These are phyloP conservation scores for Scedosporium boydii DNA, from an alignment of 2,329 filamentous ascomycete genomes.

Conservation along the genomic window DNA sequence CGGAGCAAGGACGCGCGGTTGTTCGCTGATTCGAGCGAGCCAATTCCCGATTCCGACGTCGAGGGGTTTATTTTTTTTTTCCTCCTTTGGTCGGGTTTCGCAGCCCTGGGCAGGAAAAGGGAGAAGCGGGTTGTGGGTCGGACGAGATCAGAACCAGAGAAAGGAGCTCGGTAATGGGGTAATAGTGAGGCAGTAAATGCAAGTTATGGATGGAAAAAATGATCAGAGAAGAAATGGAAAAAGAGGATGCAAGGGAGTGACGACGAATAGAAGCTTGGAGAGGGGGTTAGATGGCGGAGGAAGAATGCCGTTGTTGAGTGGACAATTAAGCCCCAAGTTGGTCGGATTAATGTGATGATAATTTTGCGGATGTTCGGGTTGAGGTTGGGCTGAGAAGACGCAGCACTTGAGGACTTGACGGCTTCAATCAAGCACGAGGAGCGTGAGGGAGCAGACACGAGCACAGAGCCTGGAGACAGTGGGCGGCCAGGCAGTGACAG, in stretches of 20 bases:
- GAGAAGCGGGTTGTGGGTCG: neutral
- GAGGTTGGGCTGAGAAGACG: neutral
- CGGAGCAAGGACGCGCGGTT: neutral
- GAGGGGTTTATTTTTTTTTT: neutral
- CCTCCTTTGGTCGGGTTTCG: neutral
- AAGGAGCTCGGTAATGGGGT: neutral
- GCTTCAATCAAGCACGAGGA: too few relatives aligned
- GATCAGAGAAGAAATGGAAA: neutral
- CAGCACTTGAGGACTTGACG: neutral
- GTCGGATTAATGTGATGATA: neutral
- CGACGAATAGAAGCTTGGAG: conserved; percentile 1
- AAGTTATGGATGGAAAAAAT: neutral
- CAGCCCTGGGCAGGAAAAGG: neutral
- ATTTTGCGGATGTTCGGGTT: neutral
- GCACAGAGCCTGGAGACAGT: too few relatives aligned
- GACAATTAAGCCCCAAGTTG: neutral
- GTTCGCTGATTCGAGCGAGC: neutral
- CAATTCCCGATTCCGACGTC: neutral
- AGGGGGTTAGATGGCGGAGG: neutral
- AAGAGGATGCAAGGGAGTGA: conserved; percentile 4
- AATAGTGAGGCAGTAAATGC: neutral
- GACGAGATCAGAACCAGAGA: neutral
- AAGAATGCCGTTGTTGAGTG: neutral
- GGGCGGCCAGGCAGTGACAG: too few relatives aligned
- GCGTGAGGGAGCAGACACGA: too few relatives aligned